Evolutionary conservation across 768 basidiomycete species (phyloP), one percentile per base, ranked within the genome.

Genomic region (Termitomyces heimii): DNA sequence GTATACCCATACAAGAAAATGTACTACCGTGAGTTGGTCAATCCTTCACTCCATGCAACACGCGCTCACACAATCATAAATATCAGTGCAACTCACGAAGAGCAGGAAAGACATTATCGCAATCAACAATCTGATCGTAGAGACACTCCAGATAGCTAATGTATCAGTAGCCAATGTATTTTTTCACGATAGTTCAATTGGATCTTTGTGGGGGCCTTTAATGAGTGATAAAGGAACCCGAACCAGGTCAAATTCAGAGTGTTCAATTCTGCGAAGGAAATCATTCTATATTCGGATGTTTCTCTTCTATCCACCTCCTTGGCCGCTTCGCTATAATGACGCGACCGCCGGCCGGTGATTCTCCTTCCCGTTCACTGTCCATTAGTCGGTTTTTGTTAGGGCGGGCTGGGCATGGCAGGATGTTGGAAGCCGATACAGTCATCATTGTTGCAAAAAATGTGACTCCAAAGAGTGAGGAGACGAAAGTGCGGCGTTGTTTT

Each of bases 271-370:
- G 22, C 44, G 37, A 40, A 31, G 18, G 22, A 34, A 51, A 47
- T 58, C 49, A 67, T 58, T 70, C 63, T 64, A 68, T 68, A 54
- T 66, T 65, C 6, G 75, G 79, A 45, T 72, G 65, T 57, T 72
- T 87, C 71, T 93, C 91, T 71, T 91, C 86, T 67, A 93, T 92
- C 91, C 91, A 93, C 61, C 88, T 78, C 64, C 82, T 78, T 13
- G 87, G 85, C 52, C 80, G 74, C 72, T 83, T 89, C 62, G 71
- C 67, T 14, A 85, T 80, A 22, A 77, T 78, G 28, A 85, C 78
- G 34, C 76, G 75, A 34, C 70, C 63, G 53, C 64, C 67, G 43
- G 65, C 55, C 58, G 62, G 62, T 46, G 63, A 46, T 20, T 62
- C 51, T 37, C 61, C 64, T 49, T 65, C 67, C 55, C 63, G 64